These are phyloP conservation scores for Penicillium crustosum DNA, from an alignment of 2,329 filamentous ascomycete species.

Conservation along the genomic window DNA sequence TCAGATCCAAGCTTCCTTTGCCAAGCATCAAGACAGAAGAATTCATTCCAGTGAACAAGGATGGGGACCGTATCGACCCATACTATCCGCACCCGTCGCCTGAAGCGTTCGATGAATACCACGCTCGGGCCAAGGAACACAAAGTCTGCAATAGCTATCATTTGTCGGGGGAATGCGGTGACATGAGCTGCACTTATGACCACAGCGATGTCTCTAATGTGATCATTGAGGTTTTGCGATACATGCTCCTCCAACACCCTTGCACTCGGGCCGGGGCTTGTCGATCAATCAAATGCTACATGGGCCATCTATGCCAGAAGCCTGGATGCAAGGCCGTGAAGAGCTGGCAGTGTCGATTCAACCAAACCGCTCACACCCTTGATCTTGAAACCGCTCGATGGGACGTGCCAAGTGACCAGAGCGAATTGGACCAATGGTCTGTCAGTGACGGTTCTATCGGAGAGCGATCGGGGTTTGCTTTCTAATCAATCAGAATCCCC, in stretches of 20 bases:
- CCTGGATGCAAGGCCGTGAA: slow-evolving; percentile 33
- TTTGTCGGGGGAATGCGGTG: slow-evolving; percentile 43
- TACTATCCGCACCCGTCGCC: slow-evolving; percentile 39
- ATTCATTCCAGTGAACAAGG: slow-evolving; percentile 49
- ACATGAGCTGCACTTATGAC: slow-evolving; percentile 45
- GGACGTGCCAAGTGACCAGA: slow-evolving; percentile 25
- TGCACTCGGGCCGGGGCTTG: slow-evolving; percentile 46
- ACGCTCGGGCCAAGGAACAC: slow-evolving; percentile 35
- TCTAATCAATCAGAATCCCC: slow-evolving; percentile 4
- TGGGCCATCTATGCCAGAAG: slow-evolving; percentile 47
- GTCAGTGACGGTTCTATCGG: slow-evolving; percentile 19
- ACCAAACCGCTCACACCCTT: slow-evolving; percentile 28
- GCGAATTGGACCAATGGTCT: slow-evolving; percentile 17
- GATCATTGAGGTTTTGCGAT: slow-evolving; percentile 44
- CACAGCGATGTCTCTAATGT: slow-evolving; percentile 46
- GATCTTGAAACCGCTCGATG: slow-evolving; percentile 27
- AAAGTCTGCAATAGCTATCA: slow-evolving; percentile 55
- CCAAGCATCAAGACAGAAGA: slow-evolving; percentile 22
- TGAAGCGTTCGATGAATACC: slow-evolving; percentile 44
- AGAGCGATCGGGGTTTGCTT: slow-evolving; percentile 1
- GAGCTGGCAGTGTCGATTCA: slow-evolving; percentile 33
- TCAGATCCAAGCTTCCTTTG: slow-evolving; percentile 21
- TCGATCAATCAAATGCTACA: slow-evolving; percentile 45
- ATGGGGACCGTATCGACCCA: slow-evolving; percentile 50
- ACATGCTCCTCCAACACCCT: slow-evolving; percentile 46